Evolutionary conservation across 768 basidiomycete species (phyloP).

Genomic region (Podaxis carcinomalis): DNA sequence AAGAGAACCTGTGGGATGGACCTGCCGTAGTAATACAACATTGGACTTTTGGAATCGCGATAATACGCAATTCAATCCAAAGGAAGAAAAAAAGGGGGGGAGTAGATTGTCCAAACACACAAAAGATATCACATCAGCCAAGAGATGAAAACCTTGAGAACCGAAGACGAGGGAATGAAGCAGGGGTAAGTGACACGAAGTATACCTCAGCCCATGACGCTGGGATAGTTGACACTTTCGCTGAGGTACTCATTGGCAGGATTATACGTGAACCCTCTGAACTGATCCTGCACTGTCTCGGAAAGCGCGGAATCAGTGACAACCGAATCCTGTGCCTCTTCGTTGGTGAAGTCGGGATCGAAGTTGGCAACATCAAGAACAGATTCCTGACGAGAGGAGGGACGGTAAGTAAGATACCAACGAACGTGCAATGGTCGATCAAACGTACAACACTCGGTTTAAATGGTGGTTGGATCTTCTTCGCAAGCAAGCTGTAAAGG

Average conservation of each 20-base stretch:
- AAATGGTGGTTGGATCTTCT: conserved; percentile 97
- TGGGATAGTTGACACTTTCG: conserved; percentile 73
- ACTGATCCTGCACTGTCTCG: conserved; percentile 96
- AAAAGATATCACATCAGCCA: neutral
- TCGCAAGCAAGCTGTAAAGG: conserved; percentile 61
- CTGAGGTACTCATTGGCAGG: conserved; percentile 81
- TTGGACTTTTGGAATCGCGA: neutral
- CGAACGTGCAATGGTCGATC: neutral
- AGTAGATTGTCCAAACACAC: neutral
- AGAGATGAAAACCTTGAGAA: neutral
- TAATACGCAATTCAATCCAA: neutral
- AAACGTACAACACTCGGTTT: conserved; percentile 89
- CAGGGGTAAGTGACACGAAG: neutral
- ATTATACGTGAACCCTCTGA: conserved; percentile 88
- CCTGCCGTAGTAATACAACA: conserved; percentile 4
- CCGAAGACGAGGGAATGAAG: neutral
- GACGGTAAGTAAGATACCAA: neutral
- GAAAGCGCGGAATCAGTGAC: conserved; percentile 90
- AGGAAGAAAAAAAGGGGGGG: neutral
- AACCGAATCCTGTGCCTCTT: conserved; percentile 92
- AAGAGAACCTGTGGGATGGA: neutral
- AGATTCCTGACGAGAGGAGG: conserved; percentile 53
- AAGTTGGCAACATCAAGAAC: conserved; percentile 96
- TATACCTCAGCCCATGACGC: conserved; percentile 25
- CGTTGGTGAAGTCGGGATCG: conserved; percentile 95